Conservation (phyloP, 1,284 basidiomycete genomes). For the Irpex rosettiformis region DNA sequence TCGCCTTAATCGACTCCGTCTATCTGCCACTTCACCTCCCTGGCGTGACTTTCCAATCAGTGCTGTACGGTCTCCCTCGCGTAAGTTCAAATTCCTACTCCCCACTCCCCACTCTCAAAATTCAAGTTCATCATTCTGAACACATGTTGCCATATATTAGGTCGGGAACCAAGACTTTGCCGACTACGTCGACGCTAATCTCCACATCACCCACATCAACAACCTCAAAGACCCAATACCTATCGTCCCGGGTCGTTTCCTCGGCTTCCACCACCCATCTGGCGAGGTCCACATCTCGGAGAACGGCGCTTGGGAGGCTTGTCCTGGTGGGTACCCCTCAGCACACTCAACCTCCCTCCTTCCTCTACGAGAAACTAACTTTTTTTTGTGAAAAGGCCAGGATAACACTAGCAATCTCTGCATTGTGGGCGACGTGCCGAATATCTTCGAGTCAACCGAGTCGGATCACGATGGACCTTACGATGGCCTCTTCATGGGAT, state of each 20-base stretch:
- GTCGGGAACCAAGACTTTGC: constrained; percentile 57
- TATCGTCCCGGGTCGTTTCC: constrained; percentile 34
- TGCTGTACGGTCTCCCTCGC: constrained; percentile 54
- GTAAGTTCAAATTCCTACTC: constrained; percentile 21
- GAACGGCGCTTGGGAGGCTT: constrained; percentile 12
- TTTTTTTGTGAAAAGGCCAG: constrained; percentile 34
- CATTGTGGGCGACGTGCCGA: constrained; percentile 49
- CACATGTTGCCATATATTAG: constrained; percentile 2
- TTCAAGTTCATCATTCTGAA: background rate
- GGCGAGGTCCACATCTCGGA: constrained; percentile 20
- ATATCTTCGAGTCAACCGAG: constrained; percentile 40
- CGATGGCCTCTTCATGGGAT: constrained; percentile 51
- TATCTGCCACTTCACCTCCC: constrained; percentile 38
- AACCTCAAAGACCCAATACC: constrained; percentile 30
- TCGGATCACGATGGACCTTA: constrained; percentile 57
- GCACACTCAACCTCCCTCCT: background rate
- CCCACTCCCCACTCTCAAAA: background rate
- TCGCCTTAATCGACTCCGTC: constrained; percentile 40
- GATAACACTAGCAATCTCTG: constrained; percentile 54
- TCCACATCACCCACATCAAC: constrained; percentile 26
- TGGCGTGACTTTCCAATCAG: constrained; percentile 34
- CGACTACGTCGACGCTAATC: constrained; percentile 48
- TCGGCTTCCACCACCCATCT: constrained; percentile 17
- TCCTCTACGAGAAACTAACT: background rate
- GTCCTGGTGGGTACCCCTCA: constrained; percentile 33